A percentile compares a stretch with the other conserved stretches of the same genome.
These are phyloP conservation scores for Alternaria sp. DNA, from an alignment of 2,329 filamentous ascomycete genomes.

Conservation along the genomic window DNA sequence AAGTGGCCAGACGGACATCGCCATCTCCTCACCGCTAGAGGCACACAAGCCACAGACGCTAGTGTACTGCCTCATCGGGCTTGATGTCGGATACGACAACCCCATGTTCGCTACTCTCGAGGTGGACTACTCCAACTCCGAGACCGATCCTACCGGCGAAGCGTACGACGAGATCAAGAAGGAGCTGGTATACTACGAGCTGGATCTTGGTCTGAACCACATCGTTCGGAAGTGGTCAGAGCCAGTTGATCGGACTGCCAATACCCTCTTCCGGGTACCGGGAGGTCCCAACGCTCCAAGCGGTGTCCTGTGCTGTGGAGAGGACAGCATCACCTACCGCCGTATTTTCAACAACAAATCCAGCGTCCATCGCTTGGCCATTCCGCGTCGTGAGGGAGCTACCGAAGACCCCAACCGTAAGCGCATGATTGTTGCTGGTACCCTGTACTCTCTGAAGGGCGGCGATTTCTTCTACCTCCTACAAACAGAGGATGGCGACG, in stretches of 20 bases:
- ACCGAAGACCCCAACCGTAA: constrained; percentile 94
- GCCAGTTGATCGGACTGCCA: constrained; percentile 85
- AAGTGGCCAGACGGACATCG: constrained; percentile 90
- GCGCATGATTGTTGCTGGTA: constrained; percentile 82
- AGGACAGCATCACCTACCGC: constrained; percentile 95
- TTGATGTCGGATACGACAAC: constrained; percentile 97
- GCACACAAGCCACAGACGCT: constrained; percentile 92
- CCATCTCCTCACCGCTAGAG: constrained; percentile 95
- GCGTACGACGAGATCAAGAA: constrained; percentile 85
- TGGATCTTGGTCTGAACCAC: constrained; percentile 95
- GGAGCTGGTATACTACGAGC: constrained; percentile 93
- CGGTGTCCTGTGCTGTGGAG: constrained; percentile 91
- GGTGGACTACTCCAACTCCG: constrained; percentile 87
- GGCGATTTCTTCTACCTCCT: constrained; percentile 93
- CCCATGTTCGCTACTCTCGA: constrained; percentile 95
- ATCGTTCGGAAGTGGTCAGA: constrained; percentile 98
- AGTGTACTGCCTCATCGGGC: constrained; percentile 82
- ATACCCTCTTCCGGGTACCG: constrained; percentile 91
- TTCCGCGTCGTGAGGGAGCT: constrained; percentile 83
- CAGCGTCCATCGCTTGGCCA: constrained; percentile 83
- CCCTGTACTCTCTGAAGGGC: constrained; percentile 97
- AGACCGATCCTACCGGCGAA: constrained; percentile 87
- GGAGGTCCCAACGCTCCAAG: constrained; percentile 93
- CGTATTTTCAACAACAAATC: constrained; percentile 77
- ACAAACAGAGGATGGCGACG: constrained; percentile 95